Base-by-base conservation (phyloP, 1,284 basidiomycete species). In the Gymnopus androsaceus region DNA sequence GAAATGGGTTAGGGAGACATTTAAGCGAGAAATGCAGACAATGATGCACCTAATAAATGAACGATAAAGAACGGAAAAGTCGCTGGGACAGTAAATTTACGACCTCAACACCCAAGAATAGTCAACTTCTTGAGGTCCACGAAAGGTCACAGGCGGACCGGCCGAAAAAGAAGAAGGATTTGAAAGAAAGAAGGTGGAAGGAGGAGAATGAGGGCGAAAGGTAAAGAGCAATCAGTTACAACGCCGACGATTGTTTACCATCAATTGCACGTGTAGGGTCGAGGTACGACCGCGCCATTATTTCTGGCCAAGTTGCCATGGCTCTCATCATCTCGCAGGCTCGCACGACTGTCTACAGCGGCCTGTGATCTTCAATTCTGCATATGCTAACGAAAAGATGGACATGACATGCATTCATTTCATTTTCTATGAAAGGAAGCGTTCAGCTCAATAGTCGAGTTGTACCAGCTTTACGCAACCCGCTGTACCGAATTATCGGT, bases 31-130 rank as follows among this genome's bases (percentile, higher is more conserved):
- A n/a, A n/a, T n/a, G n/a, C n/a, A n/a, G n/a, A n/a, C n/a, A n/a
- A n/a, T n/a, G n/a, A n/a, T n/a, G n/a, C n/a, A n/a, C n/a, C n/a
- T n/a, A n/a, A n/a, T n/a, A n/a, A n/a, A 47, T 19, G 40, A 53
- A 59, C n/a, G 64, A 59, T 63, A 70, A 67, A 59, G 63, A 67
- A 64, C 64, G 64, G 67, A 69, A 65, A 42, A 66, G 76, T 78
- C 81, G 64, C 80, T 77, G 69, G 79, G 80, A 80, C 75, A 67
- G 12, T 34, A 30, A 47, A 42, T 54, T 44, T 58, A 67, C 45
- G 65, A 66, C 65, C 64, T 61, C 57, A 60, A 59, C 60, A 60
- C 59, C 58, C 59, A 58, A 65, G 52, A 51, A 51, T 56, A 51
- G 52, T 55, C 55, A 33, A 47, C 56, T 58, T 60, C 46, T 60